Base-by-base conservation (phyloP, 106 monocot genomes). In the Acorus gramineus region DNA sequence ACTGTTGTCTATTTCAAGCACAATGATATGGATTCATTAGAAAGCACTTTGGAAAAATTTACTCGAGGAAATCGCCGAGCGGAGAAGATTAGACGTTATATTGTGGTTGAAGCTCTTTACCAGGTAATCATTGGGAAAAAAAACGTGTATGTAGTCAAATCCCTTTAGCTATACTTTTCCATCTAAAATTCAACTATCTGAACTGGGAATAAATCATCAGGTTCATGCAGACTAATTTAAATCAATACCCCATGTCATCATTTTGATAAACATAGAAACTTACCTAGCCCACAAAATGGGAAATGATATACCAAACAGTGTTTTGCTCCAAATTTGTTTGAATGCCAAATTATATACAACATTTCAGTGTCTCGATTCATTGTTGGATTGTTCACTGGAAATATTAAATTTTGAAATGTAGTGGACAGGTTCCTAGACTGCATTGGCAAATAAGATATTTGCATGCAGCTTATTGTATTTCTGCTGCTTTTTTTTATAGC, bases 1-100 rank as follows among this genome's bases (percentile, higher is more conserved):
- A 92, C 83, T 66, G 77, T 98, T 60, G 82, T 86, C 46, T 98
- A 98, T 70, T 98, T 98, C 73, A 88, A 91, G 79, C 96, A 98
- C 73, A 98, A 98, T 83, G 87, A 98, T 65, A 85, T 98, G 91
- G 59, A 76, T 65, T 98, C 96, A 66, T 62, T 98, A 4, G 79
- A 80, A 65, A 85, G 66, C 62, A 88, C 84, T 61, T 69, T 98
- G 63, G 91, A 88, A 73, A 82, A 83, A 73, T 55, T 80, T 4
- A 98, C 96, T 49, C 72, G 63, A 50, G 74, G 85, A 59, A 91
- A 91, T 62, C 74, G 77, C 43, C 64, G 75, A 9, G 74, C 80
- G 7, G 80, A 91, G 64, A 82, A 88, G 53, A 52, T 98, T 4
- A 70, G 91, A 4, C 85, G 96, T 8, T 98, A 98, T 50, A 91